These are phyloP conservation scores for Sporothrix globosa DNA, from an alignment of 2,329 filamentous ascomycete genomes.

Conservation along the genomic window DNA sequence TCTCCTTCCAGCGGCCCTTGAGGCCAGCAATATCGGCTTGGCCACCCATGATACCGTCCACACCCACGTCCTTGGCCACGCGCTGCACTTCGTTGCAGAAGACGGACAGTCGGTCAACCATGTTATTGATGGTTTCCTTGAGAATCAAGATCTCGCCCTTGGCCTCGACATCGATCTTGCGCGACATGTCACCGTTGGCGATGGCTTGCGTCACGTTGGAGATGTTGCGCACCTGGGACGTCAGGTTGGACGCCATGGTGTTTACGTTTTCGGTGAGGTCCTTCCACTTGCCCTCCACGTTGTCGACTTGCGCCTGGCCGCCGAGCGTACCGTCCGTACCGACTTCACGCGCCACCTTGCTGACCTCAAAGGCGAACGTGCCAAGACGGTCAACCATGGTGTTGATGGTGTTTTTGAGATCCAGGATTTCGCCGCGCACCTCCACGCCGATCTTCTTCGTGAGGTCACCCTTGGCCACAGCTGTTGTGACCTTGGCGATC, in stretches of 20 bases:
- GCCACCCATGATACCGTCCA: slow-evolving; percentile 97
- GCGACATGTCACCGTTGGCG: slow-evolving; percentile 92
- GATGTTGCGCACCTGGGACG: slow-evolving; percentile 81
- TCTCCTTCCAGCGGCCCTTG: slow-evolving; percentile 95
- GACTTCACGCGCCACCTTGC: slow-evolving; percentile 92
- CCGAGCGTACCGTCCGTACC: slow-evolving; percentile 94
- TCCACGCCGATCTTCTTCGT: slow-evolving; percentile 96
- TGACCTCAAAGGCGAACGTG: slow-evolving; percentile 95
- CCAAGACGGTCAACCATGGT: slow-evolving; percentile 98
- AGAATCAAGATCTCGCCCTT: slow-evolving; percentile 92
- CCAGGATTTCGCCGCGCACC: slow-evolving; percentile 89
- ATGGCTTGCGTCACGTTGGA: slow-evolving; percentile 94
- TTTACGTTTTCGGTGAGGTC: slow-evolving; percentile 91
- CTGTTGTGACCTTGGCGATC: slow-evolving; percentile 94
- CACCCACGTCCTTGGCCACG: slow-evolving; percentile 93
- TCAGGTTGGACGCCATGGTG: slow-evolving; percentile 71
- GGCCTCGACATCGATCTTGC: slow-evolving; percentile 92
- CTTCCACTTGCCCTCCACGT: slow-evolving; percentile 97
- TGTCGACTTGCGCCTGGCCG: slow-evolving; percentile 90
- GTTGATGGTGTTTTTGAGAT: slow-evolving; percentile 97
- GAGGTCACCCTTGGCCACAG: slow-evolving; percentile 89
- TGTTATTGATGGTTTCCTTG: slow-evolving; percentile 98
- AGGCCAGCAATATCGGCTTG: slow-evolving; percentile 94
- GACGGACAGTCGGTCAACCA: slow-evolving; percentile 92
- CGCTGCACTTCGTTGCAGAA: slow-evolving; percentile 96